Evolutionary conservation across 306 rosid species (phyloP), one percentile per base, ranked within the genome.

Genomic region (Citrullus mucosospermus): DNA sequence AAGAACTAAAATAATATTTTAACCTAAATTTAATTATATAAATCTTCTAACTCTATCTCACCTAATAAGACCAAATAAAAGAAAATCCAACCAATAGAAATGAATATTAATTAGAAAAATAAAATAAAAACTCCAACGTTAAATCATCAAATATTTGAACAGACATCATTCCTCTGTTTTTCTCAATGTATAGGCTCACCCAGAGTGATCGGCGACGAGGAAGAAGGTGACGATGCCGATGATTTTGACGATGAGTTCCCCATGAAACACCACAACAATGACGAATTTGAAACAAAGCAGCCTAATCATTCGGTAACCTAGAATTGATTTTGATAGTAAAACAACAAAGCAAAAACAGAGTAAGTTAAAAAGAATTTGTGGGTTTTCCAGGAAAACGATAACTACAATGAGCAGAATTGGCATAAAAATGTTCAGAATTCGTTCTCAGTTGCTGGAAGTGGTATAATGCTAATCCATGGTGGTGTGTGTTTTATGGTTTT

Each of bases 201-300:
- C 17, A 87, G 99, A 87, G 92, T 91, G 58, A 87, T 65, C 30
- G 97, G 97, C 57, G 99, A 92, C 60, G 99, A 90, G 16, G 97
- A 92, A 7, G 97, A 92, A 4, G 81, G 78, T 78, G 80, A 85
- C 13, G 98, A 92, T 48, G 91, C 82, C 5, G 98, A 90, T 85
- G 98, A 95, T 84, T 87, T 87, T 70, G 98, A 92, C 4, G 97
- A 92, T n/a, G 98, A 95, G 22, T 92, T 91, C 81, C 89, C 81
- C 76, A 79, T 80, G n/a, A 91, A 91, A 88, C 81, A 77, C 14
- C 85, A 82, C 75, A 70, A 81, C 66, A 70, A 78, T 28, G 83
- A 80, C 15, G 84, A 79, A 39, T 78, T 84, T 13, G 82, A 87
- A 18, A 70, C 48, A 54, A 83, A 65, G 34, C 84, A 58, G 80